These are phyloP conservation scores for Penicillium tannophilum DNA, from an alignment of 495 filamentous ascomycete genomes.

Conservation along the genomic window DNA sequence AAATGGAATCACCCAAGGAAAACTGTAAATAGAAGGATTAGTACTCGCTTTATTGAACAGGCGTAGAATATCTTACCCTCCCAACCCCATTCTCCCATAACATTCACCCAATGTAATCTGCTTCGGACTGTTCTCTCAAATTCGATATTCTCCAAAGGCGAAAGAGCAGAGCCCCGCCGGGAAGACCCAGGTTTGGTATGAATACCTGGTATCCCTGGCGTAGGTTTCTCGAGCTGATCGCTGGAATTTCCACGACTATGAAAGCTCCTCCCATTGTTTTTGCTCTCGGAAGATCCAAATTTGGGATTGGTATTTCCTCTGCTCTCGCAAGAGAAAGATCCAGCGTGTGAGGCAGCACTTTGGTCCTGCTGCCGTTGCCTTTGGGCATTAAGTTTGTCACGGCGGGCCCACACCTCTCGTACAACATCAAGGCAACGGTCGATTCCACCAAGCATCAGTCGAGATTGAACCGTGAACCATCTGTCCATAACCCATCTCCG, in stretches of 20 bases:
- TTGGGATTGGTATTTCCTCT: background rate
- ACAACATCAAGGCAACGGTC: conserved; percentile 78
- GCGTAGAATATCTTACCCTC: conserved; percentile 58
- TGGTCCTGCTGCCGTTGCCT: conserved; percentile 24
- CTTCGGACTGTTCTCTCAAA: conserved; percentile 68
- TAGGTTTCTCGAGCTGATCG: conserved; percentile 17
- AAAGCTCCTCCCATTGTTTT: background rate
- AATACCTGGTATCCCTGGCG: conserved; percentile 5
- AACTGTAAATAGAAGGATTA: background rate
- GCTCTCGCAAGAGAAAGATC: conserved; percentile 11
- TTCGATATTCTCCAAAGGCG: conserved; percentile 54
- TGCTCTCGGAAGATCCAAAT: background rate
- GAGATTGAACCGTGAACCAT: conserved; percentile 62
- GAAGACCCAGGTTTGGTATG: conserved; percentile 11
- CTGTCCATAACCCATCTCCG: conserved; percentile 69
- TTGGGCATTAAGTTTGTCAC: conserved; percentile 49
- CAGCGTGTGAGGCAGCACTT: conserved; percentile 11
- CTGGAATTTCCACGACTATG: conserved; percentile 10
- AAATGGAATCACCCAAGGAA: conserved; percentile 14
- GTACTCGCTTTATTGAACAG: background rate
- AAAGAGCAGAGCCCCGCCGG: conserved; percentile 35
- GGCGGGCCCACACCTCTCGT: conserved; percentile 66
- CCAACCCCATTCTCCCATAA: conserved; percentile 81
- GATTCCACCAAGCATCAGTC: conserved; percentile 72
- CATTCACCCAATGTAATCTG: conserved; percentile 71